These are phyloP conservation scores for Pestalotiopsis sp. DNA, from an alignment of 2,329 filamentous ascomycete species.

Conservation along the genomic window DNA sequence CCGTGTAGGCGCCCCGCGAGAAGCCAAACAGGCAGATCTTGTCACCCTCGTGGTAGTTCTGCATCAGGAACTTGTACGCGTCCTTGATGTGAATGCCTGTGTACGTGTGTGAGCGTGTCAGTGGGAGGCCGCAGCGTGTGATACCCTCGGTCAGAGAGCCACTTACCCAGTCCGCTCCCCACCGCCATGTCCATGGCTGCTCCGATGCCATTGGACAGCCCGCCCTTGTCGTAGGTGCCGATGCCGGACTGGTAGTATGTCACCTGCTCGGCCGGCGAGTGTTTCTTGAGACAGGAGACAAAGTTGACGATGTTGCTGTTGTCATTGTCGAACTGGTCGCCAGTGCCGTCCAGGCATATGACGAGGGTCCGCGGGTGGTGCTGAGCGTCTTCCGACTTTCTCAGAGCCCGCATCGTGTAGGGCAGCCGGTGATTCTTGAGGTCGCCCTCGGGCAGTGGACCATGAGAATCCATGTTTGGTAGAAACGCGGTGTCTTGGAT, in stretches of 20 bases:
- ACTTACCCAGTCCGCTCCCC: slow-evolving; percentile 36
- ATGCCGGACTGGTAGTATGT: slow-evolving; percentile 48
- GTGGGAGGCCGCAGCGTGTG: not conserved
- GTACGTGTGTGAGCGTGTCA: slow-evolving; percentile 10
- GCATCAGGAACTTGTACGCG: slow-evolving; percentile 48
- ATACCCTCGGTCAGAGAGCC: not conserved
- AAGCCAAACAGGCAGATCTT: slow-evolving; percentile 52
- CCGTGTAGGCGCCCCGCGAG: slow-evolving; percentile 52
- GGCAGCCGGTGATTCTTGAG: slow-evolving; percentile 5
- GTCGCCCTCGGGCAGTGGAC: not conserved
- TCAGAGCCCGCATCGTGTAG: slow-evolving; percentile 6
- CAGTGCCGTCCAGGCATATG: slow-evolving; percentile 46
- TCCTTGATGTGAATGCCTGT: slow-evolving; percentile 40
- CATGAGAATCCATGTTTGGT: not conserved
- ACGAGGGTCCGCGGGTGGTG: slow-evolving; percentile 29
- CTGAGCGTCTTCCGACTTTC: not conserved
- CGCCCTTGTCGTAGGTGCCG: slow-evolving; percentile 44
- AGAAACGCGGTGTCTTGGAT: slow-evolving; percentile 6
- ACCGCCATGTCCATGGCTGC: slow-evolving; percentile 45
- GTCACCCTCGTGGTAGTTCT: slow-evolving; percentile 48
- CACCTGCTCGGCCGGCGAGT: slow-evolving; percentile 36
- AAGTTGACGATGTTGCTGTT: slow-evolving; percentile 48
- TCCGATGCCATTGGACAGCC: slow-evolving; percentile 38
- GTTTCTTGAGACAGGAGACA: slow-evolving; percentile 45
- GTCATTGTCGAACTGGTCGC: slow-evolving; percentile 44